Evolutionary conservation across 805 yeast species (phyloP).

Genomic region (Pichia insulana): DNA sequence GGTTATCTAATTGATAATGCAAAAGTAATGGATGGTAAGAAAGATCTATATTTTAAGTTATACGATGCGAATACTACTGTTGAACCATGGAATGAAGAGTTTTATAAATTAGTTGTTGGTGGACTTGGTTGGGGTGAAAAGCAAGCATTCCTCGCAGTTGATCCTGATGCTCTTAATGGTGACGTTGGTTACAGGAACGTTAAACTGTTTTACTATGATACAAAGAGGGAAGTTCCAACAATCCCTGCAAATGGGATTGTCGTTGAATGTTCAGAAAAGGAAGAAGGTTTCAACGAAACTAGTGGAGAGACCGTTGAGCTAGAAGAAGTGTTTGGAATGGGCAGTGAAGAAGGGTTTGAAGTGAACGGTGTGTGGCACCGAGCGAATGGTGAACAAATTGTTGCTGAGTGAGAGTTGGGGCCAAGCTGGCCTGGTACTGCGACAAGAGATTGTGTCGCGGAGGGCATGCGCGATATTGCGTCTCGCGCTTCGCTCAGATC

Average conservation of each 20-base stretch:
- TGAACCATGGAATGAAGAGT: constrained; percentile 16
- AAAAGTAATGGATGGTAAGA: constrained; percentile 23
- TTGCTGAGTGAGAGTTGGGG: neutral
- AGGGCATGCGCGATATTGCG: too few relatives aligned
- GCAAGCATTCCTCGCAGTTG: constrained; percentile 55
- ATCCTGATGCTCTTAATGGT: constrained; percentile 40
- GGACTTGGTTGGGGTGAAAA: constrained; percentile 74
- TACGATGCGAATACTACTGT: constrained; percentile 3
- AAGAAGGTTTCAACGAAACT: constrained; percentile 10
- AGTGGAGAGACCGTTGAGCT: constrained; percentile 2
- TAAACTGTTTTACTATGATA: constrained; percentile 15
- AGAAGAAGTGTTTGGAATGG: constrained; percentile 24
- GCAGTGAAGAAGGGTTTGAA: constrained; percentile 28
- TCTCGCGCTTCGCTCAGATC: too few relatives aligned
- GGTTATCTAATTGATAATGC: constrained; percentile 40
- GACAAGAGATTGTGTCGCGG: too few relatives aligned
- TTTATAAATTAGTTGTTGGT: constrained; percentile 56
- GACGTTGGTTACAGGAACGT: constrained; percentile 16
- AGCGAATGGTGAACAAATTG: constrained; percentile 24
- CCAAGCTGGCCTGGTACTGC: too few relatives aligned
- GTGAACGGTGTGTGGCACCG: constrained; percentile 25
- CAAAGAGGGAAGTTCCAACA: neutral
- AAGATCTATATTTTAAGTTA: constrained; percentile 19
- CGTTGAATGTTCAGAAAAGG: constrained; percentile 20
- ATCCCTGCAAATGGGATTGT: constrained; percentile 6